Conservation (phyloP, 192 early-diverging fungal genomes). For the Mortierella claussenii region DNA sequence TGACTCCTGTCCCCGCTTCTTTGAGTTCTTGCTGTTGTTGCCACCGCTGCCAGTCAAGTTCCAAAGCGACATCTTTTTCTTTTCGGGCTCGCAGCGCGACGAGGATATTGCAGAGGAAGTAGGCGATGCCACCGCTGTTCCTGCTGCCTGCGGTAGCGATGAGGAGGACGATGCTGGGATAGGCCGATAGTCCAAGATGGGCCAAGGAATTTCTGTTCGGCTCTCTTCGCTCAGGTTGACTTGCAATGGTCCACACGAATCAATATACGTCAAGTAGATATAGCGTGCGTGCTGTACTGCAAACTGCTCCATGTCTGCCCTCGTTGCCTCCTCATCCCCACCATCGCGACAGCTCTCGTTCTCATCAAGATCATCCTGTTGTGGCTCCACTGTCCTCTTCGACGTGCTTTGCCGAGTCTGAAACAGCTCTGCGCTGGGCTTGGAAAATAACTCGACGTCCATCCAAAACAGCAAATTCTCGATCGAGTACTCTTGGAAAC, state of each 20-base stretch:
- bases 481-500: conserved; percentile 77
- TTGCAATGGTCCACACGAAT: conserved; percentile 70
- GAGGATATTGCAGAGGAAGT: not conserved
- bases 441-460: conserved; percentile 81
- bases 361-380: not conserved
- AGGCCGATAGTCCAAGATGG: conserved; percentile 59
- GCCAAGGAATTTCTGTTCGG: conserved; percentile 78
- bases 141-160: too few species aligned
- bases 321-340: not conserved
- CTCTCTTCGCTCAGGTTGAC: conserved; percentile 80
- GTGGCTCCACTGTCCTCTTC: not conserved
- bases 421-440: conserved; percentile 19
- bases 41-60: not conserved
- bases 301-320: conserved; percentile 10
- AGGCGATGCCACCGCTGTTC: not conserved
- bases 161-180: too few species aligned
- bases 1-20: not conserved
- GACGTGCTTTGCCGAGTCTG: not conserved
- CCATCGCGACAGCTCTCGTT: not conserved
- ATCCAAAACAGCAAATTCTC: conserved; percentile 87
- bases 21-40: not conserved
- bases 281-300: conserved; percentile 66
- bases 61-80: not conserved
- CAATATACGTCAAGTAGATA: conserved; percentile 83
- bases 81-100: not conserved